Evolutionary conservation across 495 filamentous ascomycete genomes (phyloP), one percentile per base, ranked within the genome.

Genomic region (Filosporella fistucella): DNA sequence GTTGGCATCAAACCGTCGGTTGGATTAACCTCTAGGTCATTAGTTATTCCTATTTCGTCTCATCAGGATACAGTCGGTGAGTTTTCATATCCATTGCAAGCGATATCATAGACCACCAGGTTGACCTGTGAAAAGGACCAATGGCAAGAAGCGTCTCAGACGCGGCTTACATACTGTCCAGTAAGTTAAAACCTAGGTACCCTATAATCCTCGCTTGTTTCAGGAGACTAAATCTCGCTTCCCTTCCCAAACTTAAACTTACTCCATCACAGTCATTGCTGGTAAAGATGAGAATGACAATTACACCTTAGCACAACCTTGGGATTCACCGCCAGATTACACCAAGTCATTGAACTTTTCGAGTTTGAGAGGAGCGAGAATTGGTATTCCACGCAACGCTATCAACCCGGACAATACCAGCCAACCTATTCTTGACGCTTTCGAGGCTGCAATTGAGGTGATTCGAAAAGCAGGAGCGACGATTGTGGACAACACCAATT

Each of bases 1-100:
- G 76, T 75, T 45, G 64, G 77, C 6, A 75, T 82, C 61, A 87
- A 86, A 61, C 83, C 84, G 10, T 84, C 82, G 0, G 80, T 85
- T 10, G 84, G 84, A 0, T 68, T 84, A n/a, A 85, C 79, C 8
- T 81, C 76, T 13, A 64, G 80, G 9, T 60, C 72, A 44, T 65
- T 81, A 17, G 80, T 84, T 14, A 76, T 86, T 21, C 83, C 83
- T 14, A 74, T 84, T 42, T 74, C 66, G 28, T 62, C 78, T 57
- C 76, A 72, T 51, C 80, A 81, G 58, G 84, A 86, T 53, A 85
- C 81, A 1, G 66, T 84, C 21, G 83, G 47, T 34, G 12, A 47
- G 39, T 22, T 13, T 11, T 17, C 22, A 8, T 29, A n/a, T 20
- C 21, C 17, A 17, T 26, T 25, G 20, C 13, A 22, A 12, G 12